A percentile compares a stretch with the other conserved stretches of the same genome.
phyloP scores from a whole-genome alignment of 129 eudicot species.

The Deinandra increscens region DNA sequence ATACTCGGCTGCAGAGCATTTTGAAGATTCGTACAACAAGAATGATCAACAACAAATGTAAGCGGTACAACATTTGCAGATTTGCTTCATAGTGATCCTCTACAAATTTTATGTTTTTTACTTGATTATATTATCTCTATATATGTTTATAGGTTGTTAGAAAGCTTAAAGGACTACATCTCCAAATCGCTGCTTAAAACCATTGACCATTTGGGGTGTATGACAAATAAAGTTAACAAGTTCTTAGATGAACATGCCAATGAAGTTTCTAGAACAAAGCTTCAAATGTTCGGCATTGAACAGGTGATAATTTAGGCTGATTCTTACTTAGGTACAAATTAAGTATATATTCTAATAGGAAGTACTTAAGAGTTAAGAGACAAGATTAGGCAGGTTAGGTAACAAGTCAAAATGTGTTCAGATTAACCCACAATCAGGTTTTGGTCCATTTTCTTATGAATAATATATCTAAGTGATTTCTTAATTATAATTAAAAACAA shows the following conservation, averaged over 20 bases:
- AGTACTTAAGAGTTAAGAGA: background rate
- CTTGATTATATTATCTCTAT: background rate
- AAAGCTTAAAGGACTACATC: constrained; percentile 61
- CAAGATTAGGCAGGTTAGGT: background rate
- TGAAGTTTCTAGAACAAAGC: constrained; percentile 44
- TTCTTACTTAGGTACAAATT: constrained; percentile 4
- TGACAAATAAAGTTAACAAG: constrained; percentile 56
- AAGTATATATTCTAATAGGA: background rate
- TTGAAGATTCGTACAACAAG: constrained; percentile 48
- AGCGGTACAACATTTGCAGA: constrained; percentile 20
- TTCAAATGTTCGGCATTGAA: constrained; percentile 52
- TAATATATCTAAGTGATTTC: background rate
- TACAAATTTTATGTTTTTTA: background rate
- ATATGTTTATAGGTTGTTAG: constrained; percentile 49
- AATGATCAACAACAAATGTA: constrained; percentile 57
- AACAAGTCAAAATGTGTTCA: background rate
- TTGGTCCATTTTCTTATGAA: background rate
- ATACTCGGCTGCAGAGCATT: constrained; percentile 81
- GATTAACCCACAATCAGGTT: background rate
- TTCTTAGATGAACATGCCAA: constrained; percentile 53
- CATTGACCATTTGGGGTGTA: constrained; percentile 84
- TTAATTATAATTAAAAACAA: background rate
- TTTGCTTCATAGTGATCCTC: constrained; percentile 3
- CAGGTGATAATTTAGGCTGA: constrained; percentile 45
- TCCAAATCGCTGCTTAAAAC: constrained; percentile 73